Conservation (phyloP, 805 yeast species). For the Cyberlindnera americana region DNA sequence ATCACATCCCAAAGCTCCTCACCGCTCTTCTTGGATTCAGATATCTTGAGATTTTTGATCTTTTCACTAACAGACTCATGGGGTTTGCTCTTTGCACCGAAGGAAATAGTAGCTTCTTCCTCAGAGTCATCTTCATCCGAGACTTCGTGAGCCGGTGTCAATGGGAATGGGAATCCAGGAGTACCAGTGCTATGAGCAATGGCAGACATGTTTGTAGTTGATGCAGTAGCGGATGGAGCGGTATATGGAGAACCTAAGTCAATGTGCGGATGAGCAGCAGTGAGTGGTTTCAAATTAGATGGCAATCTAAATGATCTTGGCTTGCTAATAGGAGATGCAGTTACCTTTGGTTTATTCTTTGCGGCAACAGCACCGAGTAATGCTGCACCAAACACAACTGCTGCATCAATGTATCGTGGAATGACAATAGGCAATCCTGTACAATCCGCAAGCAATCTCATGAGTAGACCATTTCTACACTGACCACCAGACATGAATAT, state of each 20-base stretch:
- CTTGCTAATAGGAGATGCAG: slow-evolving; percentile 17
- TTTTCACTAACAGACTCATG: slow-evolving; percentile 51
- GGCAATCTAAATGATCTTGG: slow-evolving; percentile 28
- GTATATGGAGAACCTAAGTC: slow-evolving; percentile 65
- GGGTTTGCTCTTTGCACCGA: slow-evolving; percentile 52
- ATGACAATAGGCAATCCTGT: slow-evolving; percentile 89
- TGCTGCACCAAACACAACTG: slow-evolving; percentile 96
- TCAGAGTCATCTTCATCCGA: slow-evolving; percentile 31
- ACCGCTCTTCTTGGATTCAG: slow-evolving; percentile 33
- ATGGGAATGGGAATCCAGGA: slow-evolving; percentile 45
- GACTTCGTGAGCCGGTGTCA: slow-evolving; percentile 33
- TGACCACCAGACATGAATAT: slow-evolving; percentile 96
- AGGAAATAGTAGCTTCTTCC: slow-evolving; percentile 49
- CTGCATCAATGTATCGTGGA: slow-evolving; percentile 94
- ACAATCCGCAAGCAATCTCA: slow-evolving; percentile 88
- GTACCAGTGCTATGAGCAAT: slow-evolving; percentile 29
- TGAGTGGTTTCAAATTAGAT: slow-evolving; percentile 25
- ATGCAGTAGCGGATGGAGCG: slow-evolving; percentile 76
- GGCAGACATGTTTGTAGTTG: slow-evolving; percentile 46
- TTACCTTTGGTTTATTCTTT: slow-evolving; percentile 45
- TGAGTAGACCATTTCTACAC: slow-evolving; percentile 85
- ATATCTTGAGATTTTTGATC: slow-evolving; percentile 31
- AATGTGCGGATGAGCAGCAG: slow-evolving; percentile 5
- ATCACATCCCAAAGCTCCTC: slow-evolving; percentile 81
- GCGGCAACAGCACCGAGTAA: slow-evolving; percentile 94